Evolutionary conservation across 2,329 filamentous ascomycete genomes (phyloP).

Genomic region (Alternaria brassicicola): DNA sequence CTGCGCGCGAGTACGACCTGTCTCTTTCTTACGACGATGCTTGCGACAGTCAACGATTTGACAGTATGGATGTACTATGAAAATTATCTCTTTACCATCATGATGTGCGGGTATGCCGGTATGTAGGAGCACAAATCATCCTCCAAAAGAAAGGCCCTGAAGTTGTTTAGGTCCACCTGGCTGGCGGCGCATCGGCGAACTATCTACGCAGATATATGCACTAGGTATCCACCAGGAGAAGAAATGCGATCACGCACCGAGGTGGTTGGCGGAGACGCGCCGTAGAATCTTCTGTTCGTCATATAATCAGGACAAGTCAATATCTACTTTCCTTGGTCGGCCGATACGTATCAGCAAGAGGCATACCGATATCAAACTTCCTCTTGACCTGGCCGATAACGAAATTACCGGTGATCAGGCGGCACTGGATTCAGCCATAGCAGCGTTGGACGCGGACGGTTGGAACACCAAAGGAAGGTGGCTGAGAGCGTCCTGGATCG

Average conservation of each 20-base stretch:
- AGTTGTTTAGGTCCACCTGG: slow-evolving; percentile 29
- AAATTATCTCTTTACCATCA: slow-evolving; percentile 45
- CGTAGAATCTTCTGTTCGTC: slow-evolving; percentile 36
- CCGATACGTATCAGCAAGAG: slow-evolving; percentile 40
- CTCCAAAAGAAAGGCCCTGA: not conserved
- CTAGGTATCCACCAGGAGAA: slow-evolving; percentile 43
- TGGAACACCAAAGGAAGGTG: slow-evolving; percentile 50
- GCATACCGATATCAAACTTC: slow-evolving; percentile 38
- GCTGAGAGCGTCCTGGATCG: slow-evolving; percentile 37
- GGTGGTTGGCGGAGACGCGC: slow-evolving; percentile 39
- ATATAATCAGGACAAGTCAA: slow-evolving; percentile 42
- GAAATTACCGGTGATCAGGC: slow-evolving; percentile 31
- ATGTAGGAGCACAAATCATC: slow-evolving; percentile 5
- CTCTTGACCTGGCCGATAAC: slow-evolving; percentile 40
- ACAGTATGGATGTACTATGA: slow-evolving; percentile 44
- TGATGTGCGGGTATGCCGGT: slow-evolving; percentile 50
- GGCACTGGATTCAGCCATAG: slow-evolving; percentile 22
- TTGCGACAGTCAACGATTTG: slow-evolving; percentile 50
- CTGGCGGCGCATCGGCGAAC: slow-evolving; percentile 42
- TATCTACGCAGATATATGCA: slow-evolving; percentile 40
- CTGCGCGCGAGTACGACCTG: slow-evolving; percentile 47
- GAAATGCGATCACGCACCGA: slow-evolving; percentile 29
- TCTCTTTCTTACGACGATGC: slow-evolving; percentile 46
- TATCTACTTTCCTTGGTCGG: slow-evolving; percentile 44
- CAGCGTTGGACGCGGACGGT: slow-evolving; percentile 31